A percentile compares a stretch with the other conserved stretches of the same genome.
Conservation (phyloP, 2,329 filamentous ascomycete species). For the Paraphaeosphaeria sporulosa region DNA sequence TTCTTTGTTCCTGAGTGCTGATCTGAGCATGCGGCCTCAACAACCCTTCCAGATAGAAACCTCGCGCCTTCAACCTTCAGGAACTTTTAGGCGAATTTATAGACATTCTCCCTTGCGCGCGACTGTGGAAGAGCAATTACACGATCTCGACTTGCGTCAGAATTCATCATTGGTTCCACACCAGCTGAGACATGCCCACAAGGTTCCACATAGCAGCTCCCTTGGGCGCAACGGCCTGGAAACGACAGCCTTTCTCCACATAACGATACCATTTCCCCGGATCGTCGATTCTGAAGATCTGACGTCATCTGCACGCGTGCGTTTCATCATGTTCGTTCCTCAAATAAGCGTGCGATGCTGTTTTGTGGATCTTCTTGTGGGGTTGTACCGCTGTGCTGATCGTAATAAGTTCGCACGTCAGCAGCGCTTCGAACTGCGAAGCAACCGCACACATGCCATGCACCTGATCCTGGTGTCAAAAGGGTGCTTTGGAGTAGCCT, state of each 20-base stretch:
- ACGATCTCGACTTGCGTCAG: background rate
- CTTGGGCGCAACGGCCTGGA: background rate
- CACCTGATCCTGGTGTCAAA: background rate
- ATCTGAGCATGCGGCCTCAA: background rate
- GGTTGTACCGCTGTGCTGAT: background rate
- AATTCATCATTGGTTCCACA: background rate
- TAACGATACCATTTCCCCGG: background rate
- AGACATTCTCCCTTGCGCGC: background rate
- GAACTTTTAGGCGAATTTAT: background rate
- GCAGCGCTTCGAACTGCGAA: background rate
- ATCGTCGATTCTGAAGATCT: background rate
- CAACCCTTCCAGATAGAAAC: background rate
- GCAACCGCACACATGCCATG: background rate
- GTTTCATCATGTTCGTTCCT: background rate
- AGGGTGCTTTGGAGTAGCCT: background rate
- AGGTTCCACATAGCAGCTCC: background rate
- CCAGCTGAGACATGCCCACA: background rate
- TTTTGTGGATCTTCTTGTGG: background rate
- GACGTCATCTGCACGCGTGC: background rate
- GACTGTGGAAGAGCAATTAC: background rate
- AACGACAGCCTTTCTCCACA: background rate
- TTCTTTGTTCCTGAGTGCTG: background rate
- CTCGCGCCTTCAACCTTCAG: background rate
- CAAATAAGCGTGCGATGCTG: background rate
- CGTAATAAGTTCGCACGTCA: constrained; percentile 2